Conservation (phyloP, 345 rosid genomes). For the Lepidium africanum region DNA sequence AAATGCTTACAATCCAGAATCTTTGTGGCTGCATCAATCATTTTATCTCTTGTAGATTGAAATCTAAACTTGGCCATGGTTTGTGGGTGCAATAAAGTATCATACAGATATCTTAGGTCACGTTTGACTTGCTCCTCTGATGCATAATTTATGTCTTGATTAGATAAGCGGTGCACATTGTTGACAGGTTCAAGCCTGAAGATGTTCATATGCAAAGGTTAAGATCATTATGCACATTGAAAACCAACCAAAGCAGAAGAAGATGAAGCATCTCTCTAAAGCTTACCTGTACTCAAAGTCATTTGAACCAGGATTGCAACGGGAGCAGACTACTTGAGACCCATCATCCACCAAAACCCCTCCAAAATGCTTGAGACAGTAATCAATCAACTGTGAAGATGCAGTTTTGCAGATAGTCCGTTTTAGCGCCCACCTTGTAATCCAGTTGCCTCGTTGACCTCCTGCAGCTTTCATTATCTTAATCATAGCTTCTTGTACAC, state of each 20-base stretch:
- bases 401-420: constrained; percentile 44
- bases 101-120: constrained; percentile 49
- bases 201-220: neutral
- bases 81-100: constrained; percentile 46
- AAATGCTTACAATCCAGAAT: constrained; percentile 77
- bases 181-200: constrained; percentile 38
- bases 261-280: neutral
- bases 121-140: constrained; percentile 40
- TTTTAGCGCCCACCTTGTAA: constrained; percentile 48
- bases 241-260: neutral
- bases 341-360: constrained; percentile 34
- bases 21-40: constrained; percentile 44
- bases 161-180: constrained; percentile 19
- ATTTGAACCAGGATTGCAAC: constrained; percentile 30
- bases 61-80: constrained; percentile 28
- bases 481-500: constrained; percentile 41
- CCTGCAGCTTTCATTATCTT: constrained; percentile 41
- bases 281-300: constrained; percentile 58
- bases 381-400: constrained; percentile 54
- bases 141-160: constrained; percentile 22
- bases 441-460: constrained; percentile 33
- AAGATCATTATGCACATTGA: neutral
- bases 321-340: constrained; percentile 37
- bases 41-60: constrained; percentile 26
- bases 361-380: constrained; percentile 53